phyloP scores from a whole-genome alignment of 345 rosid species.

The Dimocarpus longan region DNA sequence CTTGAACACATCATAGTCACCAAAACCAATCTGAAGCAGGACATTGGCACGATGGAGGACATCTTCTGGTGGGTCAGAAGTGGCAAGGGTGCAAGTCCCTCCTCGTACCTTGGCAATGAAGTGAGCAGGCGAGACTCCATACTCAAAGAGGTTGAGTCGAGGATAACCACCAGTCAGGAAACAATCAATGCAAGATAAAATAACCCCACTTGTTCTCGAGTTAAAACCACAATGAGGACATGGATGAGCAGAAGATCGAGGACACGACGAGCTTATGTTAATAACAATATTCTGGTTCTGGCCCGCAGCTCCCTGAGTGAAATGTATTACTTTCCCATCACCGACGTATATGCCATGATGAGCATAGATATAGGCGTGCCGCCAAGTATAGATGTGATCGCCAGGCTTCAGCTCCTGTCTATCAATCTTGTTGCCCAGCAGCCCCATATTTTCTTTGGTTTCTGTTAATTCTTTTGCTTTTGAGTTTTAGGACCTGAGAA shows the following conservation, averaged over 20 bases:
- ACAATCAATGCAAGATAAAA: slow-evolving; percentile 69
- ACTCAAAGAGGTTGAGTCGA: slow-evolving; percentile 58
- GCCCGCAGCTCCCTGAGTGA: slow-evolving; percentile 62
- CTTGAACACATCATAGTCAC: slow-evolving; percentile 57
- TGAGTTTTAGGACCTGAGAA: neutral
- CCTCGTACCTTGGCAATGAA: slow-evolving; percentile 70
- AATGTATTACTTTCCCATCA: slow-evolving; percentile 69
- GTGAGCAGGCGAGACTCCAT: slow-evolving; percentile 42
- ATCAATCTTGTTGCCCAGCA: neutral
- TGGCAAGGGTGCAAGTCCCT: slow-evolving; percentile 74
- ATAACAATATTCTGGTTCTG: slow-evolving; percentile 50
- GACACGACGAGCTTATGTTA: slow-evolving; percentile 46
- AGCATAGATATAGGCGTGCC: neutral
- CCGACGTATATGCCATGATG: slow-evolving; percentile 59
- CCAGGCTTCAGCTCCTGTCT: neutral
- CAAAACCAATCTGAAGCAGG: slow-evolving; percentile 68
- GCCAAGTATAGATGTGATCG: neutral
- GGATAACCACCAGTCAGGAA: slow-evolving; percentile 53
- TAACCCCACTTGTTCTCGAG: slow-evolving; percentile 51
- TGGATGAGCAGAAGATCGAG: slow-evolving; percentile 33
- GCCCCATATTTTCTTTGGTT: neutral
- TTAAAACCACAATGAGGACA: slow-evolving; percentile 53
- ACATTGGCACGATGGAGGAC: slow-evolving; percentile 57
- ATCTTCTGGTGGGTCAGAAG: slow-evolving; percentile 57
- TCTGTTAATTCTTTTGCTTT: neutral